Evolutionary conservation across 2,329 filamentous ascomycete species (phyloP).

Genomic region (Didymella exigua): DNA sequence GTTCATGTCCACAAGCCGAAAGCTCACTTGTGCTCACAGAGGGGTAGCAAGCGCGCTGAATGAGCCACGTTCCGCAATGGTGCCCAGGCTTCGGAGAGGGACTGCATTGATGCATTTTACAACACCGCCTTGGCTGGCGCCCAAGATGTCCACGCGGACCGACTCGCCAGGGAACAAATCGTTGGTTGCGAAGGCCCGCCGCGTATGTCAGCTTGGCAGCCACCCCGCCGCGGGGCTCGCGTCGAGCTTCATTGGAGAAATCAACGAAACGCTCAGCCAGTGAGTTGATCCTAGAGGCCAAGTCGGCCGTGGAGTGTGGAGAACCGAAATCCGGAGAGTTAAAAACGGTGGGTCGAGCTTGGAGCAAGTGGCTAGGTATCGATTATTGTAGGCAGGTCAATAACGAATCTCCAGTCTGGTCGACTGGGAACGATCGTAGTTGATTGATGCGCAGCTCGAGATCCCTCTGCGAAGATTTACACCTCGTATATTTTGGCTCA

Average conservation of each 20-base stretch:
- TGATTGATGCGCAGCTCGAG: neutral
- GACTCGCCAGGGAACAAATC: slow-evolving; percentile 23
- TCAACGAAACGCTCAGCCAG: neutral
- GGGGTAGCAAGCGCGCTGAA: neutral
- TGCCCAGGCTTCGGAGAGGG: slow-evolving; percentile 14
- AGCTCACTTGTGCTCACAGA: neutral
- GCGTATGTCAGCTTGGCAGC: slow-evolving; percentile 8
- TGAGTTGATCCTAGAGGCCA: neutral
- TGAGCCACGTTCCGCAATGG: neutral
- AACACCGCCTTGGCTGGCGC: slow-evolving; percentile 25
- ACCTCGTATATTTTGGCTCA: neutral
- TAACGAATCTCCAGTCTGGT: neutral
- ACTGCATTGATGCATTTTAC: slow-evolving; percentile 16
- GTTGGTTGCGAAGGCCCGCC: slow-evolving; percentile 1
- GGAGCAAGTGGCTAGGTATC: slow-evolving; percentile 18
- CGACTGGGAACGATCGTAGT: neutral
- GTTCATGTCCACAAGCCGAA: neutral
- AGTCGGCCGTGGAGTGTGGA: slow-evolving; percentile 11
- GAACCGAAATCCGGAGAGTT: slow-evolving; percentile 1
- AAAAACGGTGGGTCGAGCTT: slow-evolving; percentile 10
- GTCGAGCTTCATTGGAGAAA: neutral
- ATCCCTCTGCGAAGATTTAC: neutral
- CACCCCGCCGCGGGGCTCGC: slow-evolving; percentile 4
- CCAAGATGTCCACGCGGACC: slow-evolving; percentile 23
- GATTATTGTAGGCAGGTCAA: slow-evolving; percentile 14